phyloP scores from a whole-genome alignment of 2,329 filamentous ascomycete genomes.

The Fusarium virguliforme region DNA sequence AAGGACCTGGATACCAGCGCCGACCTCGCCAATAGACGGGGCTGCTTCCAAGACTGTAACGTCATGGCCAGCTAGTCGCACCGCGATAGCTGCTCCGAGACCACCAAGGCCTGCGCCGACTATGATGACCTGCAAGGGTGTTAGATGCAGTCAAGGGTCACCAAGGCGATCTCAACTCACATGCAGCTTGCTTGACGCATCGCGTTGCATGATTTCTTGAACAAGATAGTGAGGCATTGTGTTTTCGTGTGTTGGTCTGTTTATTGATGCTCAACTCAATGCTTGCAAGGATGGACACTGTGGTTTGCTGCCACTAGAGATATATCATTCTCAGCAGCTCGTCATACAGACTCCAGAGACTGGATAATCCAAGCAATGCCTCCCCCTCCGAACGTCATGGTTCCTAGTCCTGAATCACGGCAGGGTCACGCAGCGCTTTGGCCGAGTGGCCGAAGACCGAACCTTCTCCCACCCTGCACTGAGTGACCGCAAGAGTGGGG shows the following conservation, averaged over 20 bases:
- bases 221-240: slow-evolving; percentile 18
- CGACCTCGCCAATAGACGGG: slow-evolving; percentile 47
- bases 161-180: slow-evolving; percentile 14
- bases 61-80: slow-evolving; percentile 47
- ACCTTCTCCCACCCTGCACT: slow-evolving; percentile 7
- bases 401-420: not conserved
- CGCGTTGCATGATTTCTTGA: slow-evolving; percentile 32
- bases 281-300: not conserved
- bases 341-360: not conserved
- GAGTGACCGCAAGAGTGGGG: slow-evolving; percentile 1
- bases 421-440: slow-evolving; percentile 9
- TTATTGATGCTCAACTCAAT: not conserved
- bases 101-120: slow-evolving; percentile 51
- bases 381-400: not conserved
- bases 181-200: slow-evolving; percentile 32
- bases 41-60: slow-evolving; percentile 50
- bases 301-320: slow-evolving; percentile 4
- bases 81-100: slow-evolving; percentile 46
- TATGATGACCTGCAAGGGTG: slow-evolving; percentile 31
- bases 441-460: slow-evolving; percentile 8
- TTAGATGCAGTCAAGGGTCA: not conserved
- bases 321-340: not conserved
- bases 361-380: slow-evolving; percentile 3
- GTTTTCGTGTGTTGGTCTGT: slow-evolving; percentile 1
- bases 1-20: slow-evolving; percentile 50